Percentiles rank a stretch among this genome's conserved stretches.
Evolutionary conservation across 441 rosid genomes (phyloP).

Genomic region (Brassica balearica): DNA sequence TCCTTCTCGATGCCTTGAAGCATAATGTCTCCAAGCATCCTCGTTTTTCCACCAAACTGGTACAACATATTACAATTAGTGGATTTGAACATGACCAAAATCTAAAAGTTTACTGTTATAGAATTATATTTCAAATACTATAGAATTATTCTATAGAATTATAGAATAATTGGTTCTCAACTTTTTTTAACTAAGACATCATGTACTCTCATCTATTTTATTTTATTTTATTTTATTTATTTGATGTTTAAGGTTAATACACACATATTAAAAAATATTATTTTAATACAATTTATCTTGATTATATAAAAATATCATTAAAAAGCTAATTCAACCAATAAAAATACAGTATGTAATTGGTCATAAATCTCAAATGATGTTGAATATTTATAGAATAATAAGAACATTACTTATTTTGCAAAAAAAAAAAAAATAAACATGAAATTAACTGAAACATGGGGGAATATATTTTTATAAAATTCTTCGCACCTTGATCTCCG

Average conservation of each 20-base stretch:
- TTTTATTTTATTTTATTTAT: no score
- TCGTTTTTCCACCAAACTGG: constrained; percentile 41
- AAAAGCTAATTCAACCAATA: not conserved
- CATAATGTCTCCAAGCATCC: constrained; percentile 41
- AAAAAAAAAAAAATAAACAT: not conserved
- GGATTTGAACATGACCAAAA: not conserved
- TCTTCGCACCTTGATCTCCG: not conserved
- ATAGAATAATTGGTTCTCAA: not conserved
- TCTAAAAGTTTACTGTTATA: not conserved
- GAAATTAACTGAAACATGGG: not conserved
- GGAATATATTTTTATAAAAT: not conserved
- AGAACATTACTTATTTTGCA: not conserved
- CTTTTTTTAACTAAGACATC: not conserved
- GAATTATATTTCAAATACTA: not conserved
- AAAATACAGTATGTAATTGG: not conserved
- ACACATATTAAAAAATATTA: no score
- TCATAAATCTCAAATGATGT: not conserved
- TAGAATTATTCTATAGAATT: not conserved
- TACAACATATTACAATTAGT: not conserved
- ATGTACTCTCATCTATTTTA: no score
- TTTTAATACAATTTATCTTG: not conserved
- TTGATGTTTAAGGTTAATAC: not conserved
- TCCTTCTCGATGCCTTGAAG: constrained; percentile 50
- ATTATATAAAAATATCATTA: no score
- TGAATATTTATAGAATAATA: not conserved